Base-by-base conservation (phyloP, 805 yeast genomes). In the Metschnikowia cubensis region DNA sequence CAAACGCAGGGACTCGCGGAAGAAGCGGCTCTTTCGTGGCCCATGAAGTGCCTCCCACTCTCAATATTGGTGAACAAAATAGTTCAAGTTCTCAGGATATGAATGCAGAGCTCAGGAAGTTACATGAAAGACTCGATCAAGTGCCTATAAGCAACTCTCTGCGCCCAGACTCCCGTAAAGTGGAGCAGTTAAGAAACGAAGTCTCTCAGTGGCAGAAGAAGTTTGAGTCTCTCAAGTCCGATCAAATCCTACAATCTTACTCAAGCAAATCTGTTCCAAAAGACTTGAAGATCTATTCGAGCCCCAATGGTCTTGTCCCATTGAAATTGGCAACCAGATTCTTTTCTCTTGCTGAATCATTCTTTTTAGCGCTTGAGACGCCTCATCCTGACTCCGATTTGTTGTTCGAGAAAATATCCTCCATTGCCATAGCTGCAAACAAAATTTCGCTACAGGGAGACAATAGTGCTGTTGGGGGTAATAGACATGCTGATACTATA, bases 391-490 rank as follows among this genome's bases (percentile, higher is more conserved):
- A 70, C 46, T 51, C 74, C 6, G 76, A 73, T 51, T 43, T 65
- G 7, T 59, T 83, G 17, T 83, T 84, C 61, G 81, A 78, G 18
- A 68, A 75, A 45, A 74, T 81, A 31, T 76, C 86, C 0, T 64
- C 69, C 45, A 66, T 82, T 21, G 77, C 83, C 3, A 66, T 78
- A 5, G 45, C 67, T n/a, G 76, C 77, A 4, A 76, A 74, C 59
- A 70, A 68, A 38, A 63, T 70, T 37, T 72, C 76, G 1, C 59
- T 65, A 4, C 69, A 68, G 22, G 66, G 70, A 6, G 73, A 59
- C 21, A 51, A 52, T 33, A 63, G 59, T 47, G 48, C 40, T 3
- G 41, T 48, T 17, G 45, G 50, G 20, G 54, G 45, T 22, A 53
- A 35, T 25, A 45, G 48, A 5, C 67, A 73, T 61, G 66, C 82